These are phyloP conservation scores for Graphilbum ipis-grandicollis DNA, from an alignment of 2,329 filamentous ascomycete genomes.

Conservation along the genomic window DNA sequence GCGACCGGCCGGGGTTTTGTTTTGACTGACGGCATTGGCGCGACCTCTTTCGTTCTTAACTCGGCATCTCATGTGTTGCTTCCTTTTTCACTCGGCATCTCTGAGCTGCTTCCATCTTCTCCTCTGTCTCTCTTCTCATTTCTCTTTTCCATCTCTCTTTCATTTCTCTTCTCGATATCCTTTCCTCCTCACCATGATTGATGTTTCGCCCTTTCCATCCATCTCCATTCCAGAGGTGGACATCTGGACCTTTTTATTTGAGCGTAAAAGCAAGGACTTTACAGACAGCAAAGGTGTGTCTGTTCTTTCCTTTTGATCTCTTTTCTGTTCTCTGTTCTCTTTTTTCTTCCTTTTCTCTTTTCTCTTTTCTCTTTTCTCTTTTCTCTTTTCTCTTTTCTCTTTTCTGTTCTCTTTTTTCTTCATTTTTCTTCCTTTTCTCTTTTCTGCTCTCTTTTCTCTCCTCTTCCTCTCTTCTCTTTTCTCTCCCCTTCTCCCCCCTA, in stretches of 20 bases:
- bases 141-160: neutral
- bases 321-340: neutral
- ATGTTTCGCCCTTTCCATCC: constrained; percentile 45
- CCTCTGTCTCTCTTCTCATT: neutral
- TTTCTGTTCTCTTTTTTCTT: neutral
- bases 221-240: constrained; percentile 59
- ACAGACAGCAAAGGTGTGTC: constrained; percentile 56
- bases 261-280: constrained; percentile 45
- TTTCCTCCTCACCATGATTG: constrained; percentile 49
- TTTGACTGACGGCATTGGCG: no score
- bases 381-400: neutral
- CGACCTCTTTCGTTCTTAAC: no score
- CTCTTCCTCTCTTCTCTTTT: neutral
- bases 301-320: neutral
- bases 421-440: neutral
- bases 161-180: neutral
- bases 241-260: constrained; percentile 65
- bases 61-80: no score
- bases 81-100: no score
- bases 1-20: no score
- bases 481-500: neutral
- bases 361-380: neutral
- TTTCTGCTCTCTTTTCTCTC: neutral
- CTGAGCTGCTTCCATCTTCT: no score
- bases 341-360: neutral